Conservation (phyloP, 306 rosid species). For the Albizia julibrissin region DNA sequence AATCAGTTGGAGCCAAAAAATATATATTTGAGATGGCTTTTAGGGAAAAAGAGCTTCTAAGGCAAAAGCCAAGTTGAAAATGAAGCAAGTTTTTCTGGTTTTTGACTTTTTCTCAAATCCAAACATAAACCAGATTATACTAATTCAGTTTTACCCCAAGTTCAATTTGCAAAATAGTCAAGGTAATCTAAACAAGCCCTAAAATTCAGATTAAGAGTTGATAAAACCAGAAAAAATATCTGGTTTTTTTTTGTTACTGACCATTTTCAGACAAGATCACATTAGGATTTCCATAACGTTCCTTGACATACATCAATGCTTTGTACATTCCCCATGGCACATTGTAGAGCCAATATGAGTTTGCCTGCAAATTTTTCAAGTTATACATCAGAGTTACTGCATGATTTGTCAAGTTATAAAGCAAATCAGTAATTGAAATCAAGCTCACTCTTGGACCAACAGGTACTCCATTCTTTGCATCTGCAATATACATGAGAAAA, state of each 20-base stretch:
- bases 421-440: slow-evolving; percentile 2
- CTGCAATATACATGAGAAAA: slow-evolving; percentile 47
- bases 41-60: too few species aligned
- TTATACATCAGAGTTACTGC: slow-evolving; percentile 2
- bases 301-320: slow-evolving; percentile 66
- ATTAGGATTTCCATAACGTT: slow-evolving; percentile 73
- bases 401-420: slow-evolving; percentile 9
- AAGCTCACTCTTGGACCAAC: slow-evolving; percentile 76
- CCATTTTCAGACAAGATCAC: slow-evolving; percentile 91
- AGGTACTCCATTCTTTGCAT: slow-evolving; percentile 74
- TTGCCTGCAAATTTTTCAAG: slow-evolving; percentile 52
- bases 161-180: not conserved
- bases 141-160: not conserved
- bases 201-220: not conserved
- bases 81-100: too few species aligned
- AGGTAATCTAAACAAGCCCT: not conserved
- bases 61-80: too few species aligned
- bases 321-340: slow-evolving; percentile 99
- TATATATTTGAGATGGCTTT: too few species aligned
- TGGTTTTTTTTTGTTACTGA: slow-evolving; percentile 25
- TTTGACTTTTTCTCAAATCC: too few species aligned
- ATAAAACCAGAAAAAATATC: not conserved
- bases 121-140: not conserved
- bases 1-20: too few species aligned
- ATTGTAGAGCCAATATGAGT: slow-evolving; percentile 85